phyloP scores from a whole-genome alignment of 169 alveolate genomes.

The Eimeria nieschulzi region DNA sequence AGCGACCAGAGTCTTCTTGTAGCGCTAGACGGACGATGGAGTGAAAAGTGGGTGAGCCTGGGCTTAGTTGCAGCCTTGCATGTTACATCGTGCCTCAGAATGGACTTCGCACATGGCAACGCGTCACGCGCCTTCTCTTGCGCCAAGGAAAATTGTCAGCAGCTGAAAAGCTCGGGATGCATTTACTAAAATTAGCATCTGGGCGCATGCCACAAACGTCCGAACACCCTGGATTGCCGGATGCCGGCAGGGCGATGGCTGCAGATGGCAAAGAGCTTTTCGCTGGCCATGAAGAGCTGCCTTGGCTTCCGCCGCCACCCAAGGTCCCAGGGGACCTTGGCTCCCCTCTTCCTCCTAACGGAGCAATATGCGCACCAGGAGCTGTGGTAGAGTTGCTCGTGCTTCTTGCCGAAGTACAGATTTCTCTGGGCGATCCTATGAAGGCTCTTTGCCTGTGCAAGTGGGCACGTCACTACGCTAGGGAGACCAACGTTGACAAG shows the following conservation, averaged over 20 bases:
- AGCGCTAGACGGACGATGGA: too few relatives aligned
- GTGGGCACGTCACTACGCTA: conserved; percentile 51
- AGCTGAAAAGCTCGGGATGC: conserved; percentile 3
- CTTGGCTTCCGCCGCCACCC: conserved; percentile 26
- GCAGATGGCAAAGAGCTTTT: background rate
- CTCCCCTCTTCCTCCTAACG: background rate
- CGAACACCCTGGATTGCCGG: background rate
- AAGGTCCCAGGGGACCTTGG: background rate
- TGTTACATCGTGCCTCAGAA: background rate
- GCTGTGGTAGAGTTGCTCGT: conserved; percentile 17
- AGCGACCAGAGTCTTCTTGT: too few relatives aligned
- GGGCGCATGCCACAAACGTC: background rate
- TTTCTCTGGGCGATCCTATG: conserved; percentile 21
- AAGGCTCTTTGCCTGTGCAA: conserved; percentile 33
- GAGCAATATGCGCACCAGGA: conserved; percentile 16
- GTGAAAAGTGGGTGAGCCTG: too few relatives aligned
- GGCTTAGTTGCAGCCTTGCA: too few relatives aligned
- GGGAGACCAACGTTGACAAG: background rate
- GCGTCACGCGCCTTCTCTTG: conserved; percentile 33
- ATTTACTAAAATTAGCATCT: conserved; percentile 16
- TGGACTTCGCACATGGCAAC: conserved; percentile 32
- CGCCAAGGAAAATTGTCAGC: background rate
- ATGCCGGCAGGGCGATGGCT: background rate
- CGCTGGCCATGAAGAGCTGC: background rate
- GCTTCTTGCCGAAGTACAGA: conserved; percentile 13